Evolutionary conservation across 805 yeast species (phyloP).

Genomic region (Myxozyma neotropica): DNA sequence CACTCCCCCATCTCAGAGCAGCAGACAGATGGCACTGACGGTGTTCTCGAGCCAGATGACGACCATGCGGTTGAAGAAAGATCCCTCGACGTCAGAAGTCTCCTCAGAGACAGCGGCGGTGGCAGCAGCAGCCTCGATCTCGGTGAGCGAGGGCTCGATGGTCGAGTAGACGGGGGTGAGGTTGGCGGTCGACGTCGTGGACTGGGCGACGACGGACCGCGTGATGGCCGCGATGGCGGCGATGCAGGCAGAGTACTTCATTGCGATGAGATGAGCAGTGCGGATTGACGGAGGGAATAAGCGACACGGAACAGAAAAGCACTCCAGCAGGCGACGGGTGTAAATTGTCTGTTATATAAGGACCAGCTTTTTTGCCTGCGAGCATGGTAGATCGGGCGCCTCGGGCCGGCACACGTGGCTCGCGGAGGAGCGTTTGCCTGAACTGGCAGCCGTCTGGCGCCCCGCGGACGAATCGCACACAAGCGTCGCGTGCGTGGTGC

Average conservation of each 20-base stretch:
- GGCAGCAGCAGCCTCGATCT: conserved; percentile 38
- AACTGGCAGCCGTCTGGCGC: not conserved
- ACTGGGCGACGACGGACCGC: conserved; percentile 10
- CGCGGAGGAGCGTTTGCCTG: not conserved
- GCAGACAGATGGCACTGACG: conserved; percentile 23
- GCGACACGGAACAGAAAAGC: not conserved
- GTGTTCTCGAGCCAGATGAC: conserved; percentile 57
- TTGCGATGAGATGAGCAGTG: not conserved
- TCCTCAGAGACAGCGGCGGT: conserved; percentile 42
- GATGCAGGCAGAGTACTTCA: conserved; percentile 7
- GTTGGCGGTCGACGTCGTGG: conserved; percentile 35
- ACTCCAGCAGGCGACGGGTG: no score
- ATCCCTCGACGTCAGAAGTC: conserved; percentile 47
- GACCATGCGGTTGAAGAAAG: conserved; percentile 47
- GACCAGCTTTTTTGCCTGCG: no score
- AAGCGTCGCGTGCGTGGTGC: not conserved
- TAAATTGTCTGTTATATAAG: no score
- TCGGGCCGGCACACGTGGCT: no score
- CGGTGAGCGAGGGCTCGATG: conserved; percentile 42
- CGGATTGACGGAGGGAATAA: not conserved
- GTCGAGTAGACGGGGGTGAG: conserved; percentile 41
- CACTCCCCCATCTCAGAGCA: no score
- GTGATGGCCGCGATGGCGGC: conserved; percentile 6
- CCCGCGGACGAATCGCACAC: not conserved
- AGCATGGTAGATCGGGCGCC: no score